These are phyloP conservation scores for Yarrowia sp. DNA, from an alignment of 805 yeast genomes.

Conservation along the genomic window DNA sequence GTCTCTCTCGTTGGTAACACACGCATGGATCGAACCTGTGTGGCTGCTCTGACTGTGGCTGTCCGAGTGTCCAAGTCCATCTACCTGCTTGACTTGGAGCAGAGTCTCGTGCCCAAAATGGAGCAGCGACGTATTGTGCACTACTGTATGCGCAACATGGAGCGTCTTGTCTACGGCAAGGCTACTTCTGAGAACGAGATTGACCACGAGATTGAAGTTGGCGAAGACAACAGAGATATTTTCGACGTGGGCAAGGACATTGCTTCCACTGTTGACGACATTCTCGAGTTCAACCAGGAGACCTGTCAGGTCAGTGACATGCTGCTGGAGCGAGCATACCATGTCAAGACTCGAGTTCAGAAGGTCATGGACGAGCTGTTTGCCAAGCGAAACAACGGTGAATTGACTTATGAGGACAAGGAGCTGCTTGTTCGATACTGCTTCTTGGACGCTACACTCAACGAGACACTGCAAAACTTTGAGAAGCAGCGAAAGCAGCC, in stretches of 20 bases:
- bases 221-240: conserved; percentile 53
- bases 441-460: conserved; percentile 72
- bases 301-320: conserved; percentile 44
- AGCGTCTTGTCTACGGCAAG: conserved; percentile 41
- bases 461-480: conserved; percentile 55
- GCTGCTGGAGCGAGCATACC: conserved; percentile 53
- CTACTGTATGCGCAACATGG: conserved; percentile 79
- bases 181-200: conserved; percentile 21
- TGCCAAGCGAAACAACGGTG: conserved; percentile 61
- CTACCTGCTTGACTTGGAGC: conserved; percentile 71
- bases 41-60: conserved; percentile 71
- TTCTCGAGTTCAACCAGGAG: conserved; percentile 41
- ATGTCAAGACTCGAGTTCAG: conserved; percentile 55
- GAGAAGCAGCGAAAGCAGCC: conserved; percentile 37
- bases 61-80: conserved; percentile 71
- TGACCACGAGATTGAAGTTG: conserved; percentile 49
- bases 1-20: conserved; percentile 72
- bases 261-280: conserved; percentile 44
- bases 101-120: conserved; percentile 63
- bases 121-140: conserved; percentile 77
- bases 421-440: conserved; percentile 74
- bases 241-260: conserved; percentile 44
- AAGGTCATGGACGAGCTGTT: conserved; percentile 63
- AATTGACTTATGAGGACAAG: conserved; percentile 71
- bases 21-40: conserved; percentile 62